A percentile compares a stretch with the other conserved stretches of the same genome.
phyloP scores from a whole-genome alignment of 805 yeast genomes.

The Metschnikowia anglica region DNA sequence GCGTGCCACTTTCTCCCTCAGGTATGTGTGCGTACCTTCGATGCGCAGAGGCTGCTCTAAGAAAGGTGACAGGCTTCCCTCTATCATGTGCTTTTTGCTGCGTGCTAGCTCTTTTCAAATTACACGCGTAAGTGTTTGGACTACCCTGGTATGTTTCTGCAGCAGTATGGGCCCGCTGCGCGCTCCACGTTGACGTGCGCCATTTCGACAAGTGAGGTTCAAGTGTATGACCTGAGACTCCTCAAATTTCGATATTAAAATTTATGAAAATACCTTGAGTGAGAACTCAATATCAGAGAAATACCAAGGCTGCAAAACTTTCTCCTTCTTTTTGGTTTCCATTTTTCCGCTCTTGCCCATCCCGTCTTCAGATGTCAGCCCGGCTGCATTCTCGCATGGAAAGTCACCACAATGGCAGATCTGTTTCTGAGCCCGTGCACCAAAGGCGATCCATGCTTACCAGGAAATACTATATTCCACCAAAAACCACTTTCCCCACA shows the following conservation, averaged over 20 bases:
- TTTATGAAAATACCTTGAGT: too few relatives aligned
- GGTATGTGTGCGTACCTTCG: constrained; percentile 1
- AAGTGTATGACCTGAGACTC: too few relatives aligned
- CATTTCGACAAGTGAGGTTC: too few relatives aligned
- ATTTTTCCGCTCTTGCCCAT: not conserved
- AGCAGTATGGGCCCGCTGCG: not conserved
- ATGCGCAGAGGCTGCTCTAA: constrained; percentile 19
- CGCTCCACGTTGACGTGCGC: not conserved
- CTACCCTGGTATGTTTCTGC: constrained; percentile 4
- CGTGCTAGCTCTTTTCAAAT: not conserved
- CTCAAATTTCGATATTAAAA: too few relatives aligned
- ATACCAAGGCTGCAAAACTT: too few relatives aligned
- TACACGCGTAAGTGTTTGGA: not conserved
- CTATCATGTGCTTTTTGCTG: constrained; percentile 8
- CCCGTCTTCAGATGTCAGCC: not conserved
- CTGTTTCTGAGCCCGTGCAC: constrained; percentile 10
- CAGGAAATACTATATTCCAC: not conserved
- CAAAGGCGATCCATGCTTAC: not conserved
- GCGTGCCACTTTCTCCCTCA: constrained; percentile 16
- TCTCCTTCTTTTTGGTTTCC: not conserved
- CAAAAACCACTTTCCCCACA: constrained; percentile 2
- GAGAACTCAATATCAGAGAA: too few relatives aligned
- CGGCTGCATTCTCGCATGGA: constrained; percentile 5
- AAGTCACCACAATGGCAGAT: constrained; percentile 6
- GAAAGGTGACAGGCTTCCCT: constrained; percentile 22